phyloP scores from a whole-genome alignment of 495 filamentous ascomycete genomes.

The Aspergillus ellipticus region DNA sequence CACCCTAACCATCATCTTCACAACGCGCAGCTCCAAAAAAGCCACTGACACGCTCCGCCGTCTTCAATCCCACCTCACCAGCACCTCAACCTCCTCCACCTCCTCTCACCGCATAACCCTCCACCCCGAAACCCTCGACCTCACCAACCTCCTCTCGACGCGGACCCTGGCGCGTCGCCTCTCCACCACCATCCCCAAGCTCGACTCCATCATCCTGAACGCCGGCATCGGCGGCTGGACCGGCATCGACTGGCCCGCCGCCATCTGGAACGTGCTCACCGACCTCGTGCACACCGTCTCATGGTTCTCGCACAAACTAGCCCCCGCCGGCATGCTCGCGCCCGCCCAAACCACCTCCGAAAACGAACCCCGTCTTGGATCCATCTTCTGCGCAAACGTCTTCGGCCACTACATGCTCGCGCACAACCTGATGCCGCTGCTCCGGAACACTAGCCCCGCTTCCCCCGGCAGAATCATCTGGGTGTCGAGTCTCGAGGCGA shows the following conservation, averaged over 20 bases:
- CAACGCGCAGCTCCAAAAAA: slow-evolving; percentile 47
- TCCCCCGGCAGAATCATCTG: slow-evolving; percentile 58
- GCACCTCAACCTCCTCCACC: slow-evolving; percentile 14
- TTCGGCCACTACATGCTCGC: slow-evolving; percentile 93
- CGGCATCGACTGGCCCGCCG: slow-evolving; percentile 67
- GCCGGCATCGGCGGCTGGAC: slow-evolving; percentile 86
- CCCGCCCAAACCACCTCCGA: slow-evolving; percentile 23
- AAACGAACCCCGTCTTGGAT: slow-evolving; percentile 59
- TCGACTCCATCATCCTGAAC: slow-evolving; percentile 81
- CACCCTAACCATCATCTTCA: slow-evolving; percentile 53
- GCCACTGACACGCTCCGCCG: slow-evolving; percentile 38
- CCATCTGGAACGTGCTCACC: slow-evolving; percentile 58
- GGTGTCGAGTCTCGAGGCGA: slow-evolving; percentile 75
- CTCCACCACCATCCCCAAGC: slow-evolving; percentile 51
- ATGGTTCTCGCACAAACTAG: slow-evolving; percentile 72
- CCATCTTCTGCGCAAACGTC: slow-evolving; percentile 85
- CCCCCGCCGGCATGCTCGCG: slow-evolving; percentile 54
- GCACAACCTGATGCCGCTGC: slow-evolving; percentile 71
- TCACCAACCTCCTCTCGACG: slow-evolving; percentile 53
- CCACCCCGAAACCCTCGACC: slow-evolving; percentile 51
- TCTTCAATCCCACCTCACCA: slow-evolving; percentile 37
- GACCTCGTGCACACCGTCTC: slow-evolving; percentile 67
- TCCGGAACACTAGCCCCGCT: slow-evolving; percentile 44
- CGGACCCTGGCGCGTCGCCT: slow-evolving; percentile 49
- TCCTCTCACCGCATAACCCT: slow-evolving; percentile 39